Base-by-base conservation (phyloP, 257 asterid species). In the Echites panduratus region DNA sequence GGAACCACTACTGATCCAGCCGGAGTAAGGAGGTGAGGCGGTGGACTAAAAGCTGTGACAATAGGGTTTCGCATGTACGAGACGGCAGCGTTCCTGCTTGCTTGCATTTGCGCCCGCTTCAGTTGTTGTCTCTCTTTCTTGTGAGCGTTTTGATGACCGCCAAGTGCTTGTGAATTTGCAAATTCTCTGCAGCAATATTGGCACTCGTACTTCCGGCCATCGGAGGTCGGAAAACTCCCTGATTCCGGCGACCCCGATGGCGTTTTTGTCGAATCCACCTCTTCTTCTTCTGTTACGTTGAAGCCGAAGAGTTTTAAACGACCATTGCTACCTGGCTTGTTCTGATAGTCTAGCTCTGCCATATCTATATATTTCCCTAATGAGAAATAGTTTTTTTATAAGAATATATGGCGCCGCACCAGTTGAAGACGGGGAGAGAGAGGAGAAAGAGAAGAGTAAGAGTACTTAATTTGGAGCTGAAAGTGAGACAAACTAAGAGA, bases 81-180 rank as follows among this genome's bases (percentile, higher is more conserved):
- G 11, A 82, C 93, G 80, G 96, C 96, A 62, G 98, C 96, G 92
- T 88, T 89, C 13, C 98, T 79, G 26, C 82, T 87, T 59, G 97
- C 96, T 54, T 88, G 97, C 82, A 89, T 80, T 81, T 93, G 97
- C 1, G 98, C 98, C 2, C 97, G 94, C 74, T 93, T 93, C 44
- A 89, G 80, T 74, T 90, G 98, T 57, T 93, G 98, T 61, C 97
- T 70, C n/a, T 93, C 98, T 71, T 93, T 93, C 74, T 93, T 93
- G 80, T 93, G 97, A 14, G 98, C 98, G 87, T 93, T 93, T 16
- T 93, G 98, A 17, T 93, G 98, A 26, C 98, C 98, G 26, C 98
- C 98, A 26, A 93, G 80, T 1, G 98, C 98, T 71, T 93, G 98
- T 2, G 98, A 93, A 82, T 93, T 93, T 17, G 97, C 92, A 79